These are phyloP conservation scores for Spongispora temasekensis DNA, from an alignment of 1,284 basidiomycete genomes.

Conservation along the genomic window DNA sequence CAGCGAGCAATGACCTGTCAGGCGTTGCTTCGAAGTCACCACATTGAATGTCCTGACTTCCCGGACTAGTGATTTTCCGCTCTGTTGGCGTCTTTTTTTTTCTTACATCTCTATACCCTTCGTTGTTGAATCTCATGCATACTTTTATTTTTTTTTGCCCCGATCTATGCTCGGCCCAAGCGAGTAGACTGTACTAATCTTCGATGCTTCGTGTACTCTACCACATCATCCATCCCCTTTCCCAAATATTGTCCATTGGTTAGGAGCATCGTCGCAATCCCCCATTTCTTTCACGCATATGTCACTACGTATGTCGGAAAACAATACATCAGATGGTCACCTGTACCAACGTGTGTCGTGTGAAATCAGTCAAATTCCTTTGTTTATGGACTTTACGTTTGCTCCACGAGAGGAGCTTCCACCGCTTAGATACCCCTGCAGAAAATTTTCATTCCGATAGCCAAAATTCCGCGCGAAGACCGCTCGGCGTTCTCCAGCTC, in stretches of 20 bases:
- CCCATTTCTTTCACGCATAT: slow-evolving; percentile 8
- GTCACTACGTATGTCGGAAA: too few relatives aligned
- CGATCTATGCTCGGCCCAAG: slow-evolving; percentile 14
- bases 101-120: slow-evolving; percentile 30
- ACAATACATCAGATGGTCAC: neutral
- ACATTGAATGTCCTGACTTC: slow-evolving; percentile 47
- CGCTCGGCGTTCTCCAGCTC: slow-evolving; percentile 32
- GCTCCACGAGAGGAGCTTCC: too few relatives aligned
- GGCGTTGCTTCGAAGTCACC: slow-evolving; percentile 48
- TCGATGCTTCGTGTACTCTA: slow-evolving; percentile 48
- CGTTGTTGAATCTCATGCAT: slow-evolving; percentile 1
- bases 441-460: neutral
- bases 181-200: slow-evolving; percentile 34
- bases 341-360: too few relatives aligned
- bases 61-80: slow-evolving; percentile 30
- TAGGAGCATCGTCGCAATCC: slow-evolving; percentile 53
- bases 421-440: too few relatives aligned
- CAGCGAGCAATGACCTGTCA: slow-evolving; percentile 49
- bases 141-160: slow-evolving; percentile 3
- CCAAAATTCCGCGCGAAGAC: slow-evolving; percentile 25
- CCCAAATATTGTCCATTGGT: slow-evolving; percentile 41
- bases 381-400: too few relatives aligned
- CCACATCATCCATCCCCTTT: slow-evolving; percentile 28
- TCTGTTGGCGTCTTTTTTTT: slow-evolving; percentile 6
- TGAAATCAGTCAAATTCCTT: too few relatives aligned